Base-by-base conservation (phyloP, 345 rosid species). In the Carallia pectinifolia region DNA sequence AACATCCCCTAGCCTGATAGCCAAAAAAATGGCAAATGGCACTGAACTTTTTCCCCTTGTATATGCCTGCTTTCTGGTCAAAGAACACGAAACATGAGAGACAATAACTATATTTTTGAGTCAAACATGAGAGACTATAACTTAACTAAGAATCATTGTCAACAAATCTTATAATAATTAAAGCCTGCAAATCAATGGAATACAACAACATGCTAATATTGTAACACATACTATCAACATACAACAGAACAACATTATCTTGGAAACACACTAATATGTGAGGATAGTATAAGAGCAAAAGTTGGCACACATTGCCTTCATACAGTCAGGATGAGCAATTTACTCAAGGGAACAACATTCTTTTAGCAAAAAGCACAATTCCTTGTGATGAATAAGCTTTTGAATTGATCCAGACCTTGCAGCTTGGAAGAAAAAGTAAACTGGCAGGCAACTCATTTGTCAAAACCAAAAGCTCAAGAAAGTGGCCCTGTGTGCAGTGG, bases 1-100 rank as follows among this genome's bases (percentile, higher is more conserved):
- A 82, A 40, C 97, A 90, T 75, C 99, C 99, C 53, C 99, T 92
- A 82, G 99, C 99, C 77, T 95, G 99, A 81, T 95, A 92, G 75
- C 99, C 99, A 61, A 95, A 95, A 81, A 95, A 95, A 82, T 95
- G 98, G 86, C 97, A 92, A 70, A 95, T 95, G 6, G 98, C 96
- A 84, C 88, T 95, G 82, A 95, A 88, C 73, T 92, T 95, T 79
- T 92, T 95, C 65, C 98, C 99, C 80, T 74, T 92, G 89, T 90
- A 92, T 69, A 84, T 88, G 76, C 95, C 98, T 76, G 85, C 91
- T 86, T 90, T 90, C 95, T 90, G 88, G 70, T 54, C 71, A 80
- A 80, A 79, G 64, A 5, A 66, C 38, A 60, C 47, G 6, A 69
- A 15, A 37, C 4, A 76, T 29, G 62, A 71, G 52, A 40, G 16